Evolutionary conservation across 805 yeast genomes (phyloP), one percentile per base, ranked within the genome.

Genomic region (Candida koratica): DNA sequence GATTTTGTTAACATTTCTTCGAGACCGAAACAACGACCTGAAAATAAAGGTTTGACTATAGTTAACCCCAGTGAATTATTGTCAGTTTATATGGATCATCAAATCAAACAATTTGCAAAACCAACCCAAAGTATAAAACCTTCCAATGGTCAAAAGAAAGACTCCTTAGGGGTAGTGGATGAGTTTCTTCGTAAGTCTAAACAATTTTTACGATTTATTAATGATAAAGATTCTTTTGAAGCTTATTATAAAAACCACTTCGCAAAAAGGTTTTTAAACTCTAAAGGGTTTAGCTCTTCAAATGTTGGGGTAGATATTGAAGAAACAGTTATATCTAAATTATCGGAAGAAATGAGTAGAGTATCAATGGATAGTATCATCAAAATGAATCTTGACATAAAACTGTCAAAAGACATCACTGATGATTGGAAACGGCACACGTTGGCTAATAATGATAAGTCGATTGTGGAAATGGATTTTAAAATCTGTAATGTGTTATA

Each of bases 181-280:
- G 65, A 47, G 6, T 56, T 74, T 7, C 59, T 87, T 37, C 67
- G 66, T 28, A 70, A 72, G 17, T 75, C 87, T 0, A 69, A 84
- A 9, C 58, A 69, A 15, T 70, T 89, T 20, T 78, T 88, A 49
- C 65, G 81, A 38, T 79, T 76, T 51, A 68, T 88, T 30, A 71
- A 76, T 41, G 96, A 89, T 48, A 89, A 87, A 51, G 96, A 88
- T 58, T 64, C 84, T 17, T 89, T 88, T 60, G 95, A 87, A 52
- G 81, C 76, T 27, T 79, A 83, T 42, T 88, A 86, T 57, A 87
- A 87, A 48, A 84, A 80, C 36, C 96, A 85, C 60, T 67, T 89
- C 39, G 95, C 96, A 1, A 86, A 82, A 56, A 69, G 97, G 42
- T 67, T 88, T 36, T 48, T 67, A 17, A 66, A 59, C 38, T 45